Base-by-base conservation (phyloP, 2,329 filamentous ascomycete species). In the Davidsoniella neocaledoniae region DNA sequence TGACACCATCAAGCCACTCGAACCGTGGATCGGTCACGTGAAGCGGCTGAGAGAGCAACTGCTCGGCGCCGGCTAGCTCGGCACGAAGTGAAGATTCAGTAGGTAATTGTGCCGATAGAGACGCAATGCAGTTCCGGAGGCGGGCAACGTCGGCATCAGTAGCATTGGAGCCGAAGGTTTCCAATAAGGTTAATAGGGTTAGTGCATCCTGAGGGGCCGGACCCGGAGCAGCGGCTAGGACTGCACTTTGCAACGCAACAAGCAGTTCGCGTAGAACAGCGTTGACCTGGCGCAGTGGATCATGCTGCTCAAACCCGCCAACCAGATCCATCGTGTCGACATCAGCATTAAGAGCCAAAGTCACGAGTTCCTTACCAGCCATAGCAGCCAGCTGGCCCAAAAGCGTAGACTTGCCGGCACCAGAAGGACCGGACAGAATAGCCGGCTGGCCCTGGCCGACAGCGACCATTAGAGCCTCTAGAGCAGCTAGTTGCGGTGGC, bases 281-380 rank as follows among this genome's bases (percentile, higher is more conserved):
- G 49, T 82, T 79, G 4, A 85, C 69, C 54, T 83, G 77, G 50
- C 90, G 75, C 47, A 83, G 72, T 19, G 85, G 79, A 61, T 98
- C 91, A 16, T 86, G 80, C 64, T 98, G 91, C 62, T 98, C 91
- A 60, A 94, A 98, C 0, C 91, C 91, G 59, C 91, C 91, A 51
- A 98, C 86, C 50, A 98, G 76, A 64, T 98, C 91, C 79, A 94
- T 94, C 1, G 90, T 88, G 62, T 98, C 91, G 42, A 94, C 84
- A 58, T 98, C 93, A 5, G 88, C 82, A 60, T 94, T 98, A 66
- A 98, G 78, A 0, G 88, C 80, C 58, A 96, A 85, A 14, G 86
- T 83, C 29, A 88, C 75, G 3, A 96, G 68, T 1, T 78, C 71
- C 50, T 82, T 82, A 21, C 91, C 91, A 40, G 77, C 77, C 21